Evolutionary conservation across 768 basidiomycete species (phyloP).

Genomic region (Tulasnella sp.): DNA sequence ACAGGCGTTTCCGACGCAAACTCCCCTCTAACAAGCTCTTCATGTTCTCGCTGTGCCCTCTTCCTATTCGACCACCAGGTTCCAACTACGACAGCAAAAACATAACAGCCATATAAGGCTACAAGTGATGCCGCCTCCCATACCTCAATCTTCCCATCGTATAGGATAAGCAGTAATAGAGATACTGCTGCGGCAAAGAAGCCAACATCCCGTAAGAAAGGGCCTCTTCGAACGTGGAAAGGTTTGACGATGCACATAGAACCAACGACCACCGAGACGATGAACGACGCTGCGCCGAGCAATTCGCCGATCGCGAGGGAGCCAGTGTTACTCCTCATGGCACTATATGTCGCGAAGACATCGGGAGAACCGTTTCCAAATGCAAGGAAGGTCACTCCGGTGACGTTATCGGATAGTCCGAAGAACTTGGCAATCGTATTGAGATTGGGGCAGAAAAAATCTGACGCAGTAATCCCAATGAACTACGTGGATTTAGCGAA

Average conservation of each 20-base stretch:
- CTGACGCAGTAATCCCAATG: constrained; percentile 87
- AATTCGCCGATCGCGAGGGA: constrained; percentile 90
- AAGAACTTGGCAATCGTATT: constrained; percentile 78
- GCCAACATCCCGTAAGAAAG: constrained; percentile 87
- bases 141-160: constrained; percentile 57
- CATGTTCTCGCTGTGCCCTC: constrained; percentile 37
- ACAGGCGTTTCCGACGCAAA: constrained; percentile 35
- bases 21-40: constrained; percentile 48
- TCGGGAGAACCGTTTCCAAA: constrained; percentile 98
- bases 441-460: constrained; percentile 96
- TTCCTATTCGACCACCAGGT: constrained; percentile 63
- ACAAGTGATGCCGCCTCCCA: constrained; percentile 71
- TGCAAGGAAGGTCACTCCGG: constrained; percentile 93
- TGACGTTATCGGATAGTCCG: constrained; percentile 83
- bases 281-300: constrained; percentile 90
- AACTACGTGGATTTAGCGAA: neutral
- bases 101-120: constrained; percentile 67
- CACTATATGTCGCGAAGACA: constrained; percentile 90
- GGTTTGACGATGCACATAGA: constrained; percentile 97
- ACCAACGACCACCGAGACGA: constrained; percentile 91
- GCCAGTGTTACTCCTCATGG: constrained; percentile 76
- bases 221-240: constrained; percentile 67
- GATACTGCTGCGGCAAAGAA: constrained; percentile 82
- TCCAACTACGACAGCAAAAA: constrained; percentile 57
- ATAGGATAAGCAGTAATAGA: constrained; percentile 66